These are phyloP conservation scores for Cucumis hystrix DNA, from an alignment of 306 rosid genomes.

Conservation along the genomic window DNA sequence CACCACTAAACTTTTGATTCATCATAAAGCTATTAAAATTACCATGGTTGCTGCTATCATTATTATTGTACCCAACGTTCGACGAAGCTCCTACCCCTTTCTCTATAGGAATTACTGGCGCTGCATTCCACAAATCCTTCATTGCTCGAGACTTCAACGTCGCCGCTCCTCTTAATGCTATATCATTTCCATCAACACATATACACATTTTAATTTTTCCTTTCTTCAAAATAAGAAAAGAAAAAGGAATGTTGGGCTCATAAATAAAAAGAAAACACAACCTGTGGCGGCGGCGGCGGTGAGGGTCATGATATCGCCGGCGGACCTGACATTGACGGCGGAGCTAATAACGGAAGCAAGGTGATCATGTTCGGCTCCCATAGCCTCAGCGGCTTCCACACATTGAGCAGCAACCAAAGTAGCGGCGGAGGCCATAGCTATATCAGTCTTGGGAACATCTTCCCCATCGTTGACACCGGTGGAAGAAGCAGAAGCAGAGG, in stretches of 20 bases:
- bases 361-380: constrained; percentile 90
- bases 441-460: constrained; percentile 55
- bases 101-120: constrained; percentile 76
- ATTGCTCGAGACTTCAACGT: constrained; percentile 87
- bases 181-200: background rate
- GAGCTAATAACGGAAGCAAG: constrained; percentile 71
- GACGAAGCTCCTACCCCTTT: constrained; percentile 28
- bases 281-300: constrained; percentile 93
- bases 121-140: constrained; percentile 91
- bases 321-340: constrained; percentile 79
- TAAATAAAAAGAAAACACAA: background rate
- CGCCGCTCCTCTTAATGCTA: constrained; percentile 93
- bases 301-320: constrained; percentile 79
- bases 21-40: constrained; percentile 19
- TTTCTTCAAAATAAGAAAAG: too few species aligned
- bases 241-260: background rate
- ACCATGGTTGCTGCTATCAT: constrained; percentile 27
- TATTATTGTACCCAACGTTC: background rate
- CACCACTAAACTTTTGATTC: constrained; percentile 41
- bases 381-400: constrained; percentile 81
- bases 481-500: constrained; percentile 65
- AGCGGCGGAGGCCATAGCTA: constrained; percentile 91
- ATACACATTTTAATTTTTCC: background rate
- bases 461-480: constrained; percentile 44
- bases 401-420: constrained; percentile 90